phyloP scores from a whole-genome alignment of 1,284 basidiomycete genomes.

The Takashimella koratensis region DNA sequence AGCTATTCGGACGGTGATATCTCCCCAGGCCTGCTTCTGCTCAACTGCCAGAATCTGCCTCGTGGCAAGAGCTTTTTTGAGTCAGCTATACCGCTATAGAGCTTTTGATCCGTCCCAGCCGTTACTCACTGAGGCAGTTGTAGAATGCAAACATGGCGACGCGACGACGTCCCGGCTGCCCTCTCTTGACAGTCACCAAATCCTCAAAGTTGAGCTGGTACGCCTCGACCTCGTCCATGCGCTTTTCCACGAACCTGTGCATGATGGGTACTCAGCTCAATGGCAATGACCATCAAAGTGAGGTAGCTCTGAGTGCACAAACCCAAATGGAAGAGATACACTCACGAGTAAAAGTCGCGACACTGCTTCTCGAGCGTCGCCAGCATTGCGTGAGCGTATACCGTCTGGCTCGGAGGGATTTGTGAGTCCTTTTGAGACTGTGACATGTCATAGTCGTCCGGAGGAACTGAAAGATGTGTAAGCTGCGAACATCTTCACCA shows the following conservation, averaged over 20 bases:
- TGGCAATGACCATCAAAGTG: too few species aligned
- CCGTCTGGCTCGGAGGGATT: constrained; percentile 7
- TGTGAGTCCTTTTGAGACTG: constrained; percentile 17
- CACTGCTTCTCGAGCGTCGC: constrained; percentile 39
- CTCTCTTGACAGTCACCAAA: constrained; percentile 9
- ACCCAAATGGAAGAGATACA: too few species aligned
- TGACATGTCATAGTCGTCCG: constrained; percentile 3
- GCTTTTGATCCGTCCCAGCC: not conserved
- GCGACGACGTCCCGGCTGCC: constrained; percentile 9
- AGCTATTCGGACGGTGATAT: constrained; percentile 24
- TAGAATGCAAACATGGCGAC: constrained; percentile 39
- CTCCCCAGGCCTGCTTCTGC: constrained; percentile 25
- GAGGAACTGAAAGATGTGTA: constrained; percentile 7
- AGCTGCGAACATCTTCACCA: not conserved
- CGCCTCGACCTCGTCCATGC: constrained; percentile 37
- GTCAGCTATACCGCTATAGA: too few species aligned
- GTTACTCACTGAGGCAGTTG: constrained; percentile 37
- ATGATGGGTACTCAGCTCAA: not conserved
- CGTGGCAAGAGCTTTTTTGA: constrained; percentile 33
- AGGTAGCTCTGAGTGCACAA: too few species aligned
- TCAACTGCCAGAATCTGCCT: constrained; percentile 28
- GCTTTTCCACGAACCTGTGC: not conserved
- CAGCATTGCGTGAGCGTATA: constrained; percentile 27
- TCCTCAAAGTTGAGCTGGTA: constrained; percentile 64
- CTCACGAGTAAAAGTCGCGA: constrained; percentile 37